Base-by-base conservation (phyloP, 495 filamentous ascomycete species). In the Daldinia grandis region DNA sequence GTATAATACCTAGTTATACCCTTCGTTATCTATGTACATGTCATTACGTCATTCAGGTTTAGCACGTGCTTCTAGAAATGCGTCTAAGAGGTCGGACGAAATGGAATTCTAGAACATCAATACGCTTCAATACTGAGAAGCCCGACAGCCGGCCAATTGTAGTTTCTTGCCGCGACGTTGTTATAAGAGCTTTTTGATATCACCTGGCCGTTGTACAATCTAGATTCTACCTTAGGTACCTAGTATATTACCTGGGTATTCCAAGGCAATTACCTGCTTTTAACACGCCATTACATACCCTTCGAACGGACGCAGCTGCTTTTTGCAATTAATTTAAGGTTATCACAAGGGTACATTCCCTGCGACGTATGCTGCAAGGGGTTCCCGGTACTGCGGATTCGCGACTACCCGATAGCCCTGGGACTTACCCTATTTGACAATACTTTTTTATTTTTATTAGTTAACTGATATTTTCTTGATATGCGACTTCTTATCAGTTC, bases 401-500 rank as follows among this genome's bases (percentile, higher is more conserved):
- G 50, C 49, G 28, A 30, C 47, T 21, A 33, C 25, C n/a, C 28
- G 44, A 62, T 64, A 33, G 37, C 9, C n/a, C 30, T 28, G 50
- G 58, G 27, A 62, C 63, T 66, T 71, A 64, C 69, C 64, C 58
- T 60, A 67, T 67, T 67, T 27, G 69, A 72, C 59, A 67, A 67
- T 67, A 67, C 35, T 49, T 67, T 72, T 67, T 28, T 7, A 31
- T 40, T n/a, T n/a, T n/a, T n/a, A n/a, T n/a, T n/a, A n/a, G n/a
- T n/a, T 27, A 30, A 47, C 53, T 58, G 30, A 54, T 53, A 27
- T 68, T 24, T 38, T 63, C 62, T 64, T 58, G 50, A 31, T 63
- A 47, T 63, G 42, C 21, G 35, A 19, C 50, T 50, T 55, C 69
- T 72, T 72, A 72, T 72, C 69, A 66, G 58, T 51, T 24, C 7